Base-by-base conservation (phyloP, 352 stramenopile genomes). In the Globisporangium iwayamae region DNA sequence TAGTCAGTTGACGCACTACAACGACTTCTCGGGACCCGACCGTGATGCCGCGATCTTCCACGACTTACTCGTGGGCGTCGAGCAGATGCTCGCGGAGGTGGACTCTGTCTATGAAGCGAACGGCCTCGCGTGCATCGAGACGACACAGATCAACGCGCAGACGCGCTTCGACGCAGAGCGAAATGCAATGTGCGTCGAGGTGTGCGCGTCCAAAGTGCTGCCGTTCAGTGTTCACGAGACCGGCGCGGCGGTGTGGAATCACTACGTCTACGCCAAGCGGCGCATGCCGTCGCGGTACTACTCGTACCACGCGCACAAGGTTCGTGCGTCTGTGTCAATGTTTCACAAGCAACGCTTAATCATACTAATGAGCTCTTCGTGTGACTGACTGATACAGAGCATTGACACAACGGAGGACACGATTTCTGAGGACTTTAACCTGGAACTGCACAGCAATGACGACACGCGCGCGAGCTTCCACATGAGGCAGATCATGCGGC, bases 381-480 rank as follows among this genome's bases (percentile, higher is more conserved):
- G 22, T 25, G 22, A 25, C 22, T 25, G 22, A 39, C 34, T 39
- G 34, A 39, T 39, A 39, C 34, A 55, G 48, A 55, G 48, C 48
- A 55, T 55, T 34, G 48, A 55, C 9, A 55, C 48, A 14, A 55
- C 48, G 13, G 48, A 55, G 5, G 48, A 55, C 48, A 55, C 48
- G 48, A 55, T 55, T n/a, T 22, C 22, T 11, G 48, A 55, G 25
- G 48, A 55, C 5, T 55, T 55, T 30, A 55, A 25, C 20, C 22
- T 71, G 22, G 78, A 83, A 50, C 61, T 83, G 34, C 60, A 83
- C 30, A 72, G 62, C 14, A 71, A 73, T 1, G 18, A 55, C 13
- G 34, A 67, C 47, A 70, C 64, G n/a, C 74, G 61, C n/a, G 67
- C 76, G 30, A 70, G 74, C 60, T 83, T 83, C 46, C 71, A 68